phyloP scores from a whole-genome alignment of 768 basidiomycete species.

The Tulasnella sp. region DNA sequence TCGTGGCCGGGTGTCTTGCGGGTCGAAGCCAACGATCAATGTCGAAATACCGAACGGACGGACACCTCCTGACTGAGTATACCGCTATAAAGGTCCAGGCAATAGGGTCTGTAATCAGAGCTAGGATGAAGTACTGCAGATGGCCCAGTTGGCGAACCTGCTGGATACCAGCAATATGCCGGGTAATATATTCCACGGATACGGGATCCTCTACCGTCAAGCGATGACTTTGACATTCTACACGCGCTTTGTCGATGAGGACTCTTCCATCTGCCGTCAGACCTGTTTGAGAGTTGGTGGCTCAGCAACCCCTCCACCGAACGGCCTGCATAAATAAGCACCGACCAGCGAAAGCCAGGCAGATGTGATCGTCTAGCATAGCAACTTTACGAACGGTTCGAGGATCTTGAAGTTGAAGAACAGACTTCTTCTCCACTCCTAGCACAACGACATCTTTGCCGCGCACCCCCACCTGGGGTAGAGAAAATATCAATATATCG shows the following conservation, averaged over 20 bases:
- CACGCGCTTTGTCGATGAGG: slow-evolving; percentile 92
- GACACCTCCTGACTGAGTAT: slow-evolving; percentile 98
- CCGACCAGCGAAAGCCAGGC: slow-evolving; percentile 93
- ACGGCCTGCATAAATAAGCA: background rate
- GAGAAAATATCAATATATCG: background rate
- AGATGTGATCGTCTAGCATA: slow-evolving; percentile 96
- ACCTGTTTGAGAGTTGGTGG: slow-evolving; percentile 36
- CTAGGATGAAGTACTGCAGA: background rate
- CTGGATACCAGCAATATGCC: slow-evolving; percentile 97
- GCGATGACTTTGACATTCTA: slow-evolving; percentile 96
- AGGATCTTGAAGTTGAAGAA: slow-evolving; percentile 95
- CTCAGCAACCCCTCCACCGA: background rate
- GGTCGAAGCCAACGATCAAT: slow-evolving; percentile 93
- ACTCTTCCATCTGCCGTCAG: slow-evolving; percentile 96
- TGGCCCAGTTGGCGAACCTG: slow-evolving; percentile 52
- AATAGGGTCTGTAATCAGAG: background rate
- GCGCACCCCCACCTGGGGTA: slow-evolving; percentile 79
- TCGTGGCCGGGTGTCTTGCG: slow-evolving; percentile 73
- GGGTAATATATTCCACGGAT: slow-evolving; percentile 95
- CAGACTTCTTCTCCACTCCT: slow-evolving; percentile 98
- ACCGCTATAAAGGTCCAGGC: slow-evolving; percentile 43
- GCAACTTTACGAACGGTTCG: slow-evolving; percentile 96
- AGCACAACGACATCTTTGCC: slow-evolving; percentile 92
- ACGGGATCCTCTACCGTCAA: slow-evolving; percentile 97
- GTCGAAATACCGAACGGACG: slow-evolving; percentile 97